These are phyloP conservation scores for Jackrogersella multiformis DNA, from an alignment of 495 filamentous ascomycete genomes.

Conservation along the genomic window DNA sequence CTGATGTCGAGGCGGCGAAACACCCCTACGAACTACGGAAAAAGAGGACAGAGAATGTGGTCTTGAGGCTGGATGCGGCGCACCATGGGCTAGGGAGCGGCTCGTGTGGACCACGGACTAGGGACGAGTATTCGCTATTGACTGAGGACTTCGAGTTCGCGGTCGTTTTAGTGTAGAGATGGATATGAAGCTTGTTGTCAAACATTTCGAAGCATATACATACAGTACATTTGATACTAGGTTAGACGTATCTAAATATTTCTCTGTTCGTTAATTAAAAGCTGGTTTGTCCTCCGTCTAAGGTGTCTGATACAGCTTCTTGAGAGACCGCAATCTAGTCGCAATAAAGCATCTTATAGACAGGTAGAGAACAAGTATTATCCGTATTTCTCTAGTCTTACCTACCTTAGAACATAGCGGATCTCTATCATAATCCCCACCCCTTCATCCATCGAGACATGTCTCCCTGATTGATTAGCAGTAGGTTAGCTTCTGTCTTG, in stretches of 20 bases:
- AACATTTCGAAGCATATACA: neutral
- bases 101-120: conserved; percentile 66
- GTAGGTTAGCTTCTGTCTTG: neutral
- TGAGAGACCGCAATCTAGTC: too few species aligned
- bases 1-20: conserved; percentile 60
- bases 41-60: conserved; percentile 57
- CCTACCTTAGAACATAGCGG: neutral
- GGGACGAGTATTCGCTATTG: conserved; percentile 60
- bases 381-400: too few species aligned
- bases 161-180: conserved; percentile 25
- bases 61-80: conserved; percentile 65
- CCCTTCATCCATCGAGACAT: neutral
- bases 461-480: neutral
- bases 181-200: neutral
- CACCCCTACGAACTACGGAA: conserved; percentile 68
- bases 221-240: too few species aligned
- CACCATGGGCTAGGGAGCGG: conserved; percentile 68
- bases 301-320: too few species aligned
- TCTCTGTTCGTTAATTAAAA: too few species aligned
- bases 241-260: too few species aligned
- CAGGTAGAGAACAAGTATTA: too few species aligned
- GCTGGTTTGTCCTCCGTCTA: too few species aligned
- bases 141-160: conserved; percentile 43
- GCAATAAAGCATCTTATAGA: too few species aligned
- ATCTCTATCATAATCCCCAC: neutral